Conservation (phyloP, 352 stramenopile genomes). For the Globisporangium polare region DNA sequence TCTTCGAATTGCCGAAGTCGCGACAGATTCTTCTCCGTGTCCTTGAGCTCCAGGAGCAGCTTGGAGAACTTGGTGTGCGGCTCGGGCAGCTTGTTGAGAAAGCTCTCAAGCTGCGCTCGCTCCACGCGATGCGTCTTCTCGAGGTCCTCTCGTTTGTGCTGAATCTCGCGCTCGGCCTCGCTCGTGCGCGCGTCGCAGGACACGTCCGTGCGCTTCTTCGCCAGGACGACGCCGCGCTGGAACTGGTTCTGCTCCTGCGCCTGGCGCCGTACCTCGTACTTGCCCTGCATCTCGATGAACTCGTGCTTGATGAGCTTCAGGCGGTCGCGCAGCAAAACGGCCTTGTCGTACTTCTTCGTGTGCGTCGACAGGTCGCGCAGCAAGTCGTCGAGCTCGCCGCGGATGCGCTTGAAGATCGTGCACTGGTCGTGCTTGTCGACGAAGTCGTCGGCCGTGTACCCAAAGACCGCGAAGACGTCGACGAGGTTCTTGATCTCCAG, state of each 20-base stretch:
- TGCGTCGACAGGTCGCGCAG: slow-evolving; percentile 46
- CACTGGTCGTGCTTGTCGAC: slow-evolving; percentile 73
- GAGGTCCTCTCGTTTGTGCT: slow-evolving; percentile 43
- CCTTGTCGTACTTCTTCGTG: slow-evolving; percentile 72
- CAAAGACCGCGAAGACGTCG: slow-evolving; percentile 72
- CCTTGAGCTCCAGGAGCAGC: slow-evolving; percentile 65
- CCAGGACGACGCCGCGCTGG: slow-evolving; percentile 34
- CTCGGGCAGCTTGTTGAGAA: slow-evolving; percentile 48
- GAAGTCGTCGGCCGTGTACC: slow-evolving; percentile 52
- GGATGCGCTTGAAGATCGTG: slow-evolving; percentile 62
- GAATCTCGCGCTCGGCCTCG: slow-evolving; percentile 39
- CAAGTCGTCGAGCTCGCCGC: slow-evolving; percentile 50
- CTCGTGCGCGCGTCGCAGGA: slow-evolving; percentile 26
- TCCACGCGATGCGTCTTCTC: slow-evolving; percentile 61
- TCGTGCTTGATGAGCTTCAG: slow-evolving; percentile 58
- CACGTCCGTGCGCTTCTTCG: slow-evolving; percentile 30
- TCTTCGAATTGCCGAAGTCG: slow-evolving; percentile 67
- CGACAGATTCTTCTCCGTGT: slow-evolving; percentile 64
- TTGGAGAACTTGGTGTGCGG: slow-evolving; percentile 68
- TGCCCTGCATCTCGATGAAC: slow-evolving; percentile 63
- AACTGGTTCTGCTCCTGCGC: slow-evolving; percentile 47
- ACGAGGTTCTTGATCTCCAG: slow-evolving; percentile 65
- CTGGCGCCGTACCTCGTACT: slow-evolving; percentile 53
- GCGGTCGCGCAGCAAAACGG: slow-evolving; percentile 58
- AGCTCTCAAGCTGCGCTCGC: slow-evolving; percentile 55